Evolutionary conservation across 768 basidiomycete genomes (phyloP), one percentile per base, ranked within the genome.

Genomic region (Hypholoma sublateritium): DNA sequence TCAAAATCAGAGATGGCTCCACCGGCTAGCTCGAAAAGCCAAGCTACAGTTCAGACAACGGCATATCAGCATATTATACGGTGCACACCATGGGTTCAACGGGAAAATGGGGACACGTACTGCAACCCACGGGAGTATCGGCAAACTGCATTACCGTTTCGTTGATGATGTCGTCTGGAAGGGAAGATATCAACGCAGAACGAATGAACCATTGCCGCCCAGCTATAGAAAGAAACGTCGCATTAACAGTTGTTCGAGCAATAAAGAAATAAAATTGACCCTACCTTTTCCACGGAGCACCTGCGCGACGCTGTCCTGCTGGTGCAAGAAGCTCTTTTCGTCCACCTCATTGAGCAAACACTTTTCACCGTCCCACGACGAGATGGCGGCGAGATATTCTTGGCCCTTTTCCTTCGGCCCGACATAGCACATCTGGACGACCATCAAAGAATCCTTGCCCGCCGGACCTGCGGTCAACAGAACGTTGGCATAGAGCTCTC

Each of bases 151-250:
- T 59, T 28, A 95, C 91, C 1, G 95, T 95, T 57, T 88, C 77
- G 66, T 89, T 87, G 69, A 95, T 86, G 60, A 93, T 79, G 24
- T 94, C 90, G 69, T 97, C 95, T 2, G 90, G 88, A 41, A 97
- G 80, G 0, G 89, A 86, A n/a, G 77, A 83, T 55, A 95, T 86
- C 60, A 96, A 75, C 13, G 89, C 83, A 12, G 90, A 92, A 56
- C 94, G 91, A 62, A 96, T 91, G 74, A 88, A 95, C 94, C 94
- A 93, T 67, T 92, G 91, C 44, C 90, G 78, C 8, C 90, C 89
- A 41, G 84, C 90, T 91, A 65, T 21, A 52, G 37, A 25, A 44
- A 42, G 57, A 43, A 43, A 61, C 22, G 17, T 39, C 19, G 8
- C 36, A 36, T 67, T 39, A 63, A 59, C 28, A 5, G 13, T 34